Base-by-base conservation (phyloP, 179 eudicot species). In the Drosera spatulata region DNA sequence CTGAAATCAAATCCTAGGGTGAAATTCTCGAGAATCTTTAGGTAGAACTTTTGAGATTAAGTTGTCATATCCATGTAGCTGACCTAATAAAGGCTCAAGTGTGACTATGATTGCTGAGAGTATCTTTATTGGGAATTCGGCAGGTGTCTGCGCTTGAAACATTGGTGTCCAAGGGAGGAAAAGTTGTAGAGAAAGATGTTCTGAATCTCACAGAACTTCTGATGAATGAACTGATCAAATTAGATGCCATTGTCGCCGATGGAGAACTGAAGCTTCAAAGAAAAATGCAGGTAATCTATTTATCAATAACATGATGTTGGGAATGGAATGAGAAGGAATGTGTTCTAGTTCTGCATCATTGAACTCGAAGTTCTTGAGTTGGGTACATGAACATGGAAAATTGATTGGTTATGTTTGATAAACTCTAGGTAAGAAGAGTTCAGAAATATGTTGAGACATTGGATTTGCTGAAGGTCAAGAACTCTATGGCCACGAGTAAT, bases 281-380 rank as follows among this genome's bases (percentile, higher is more conserved):
- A 74, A 89, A 83, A 75, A 82, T 81, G 81, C 97, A 93, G 99
- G 99, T 89, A 79, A 15, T n/a, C n/a, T n/a, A n/a, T n/a, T n/a
- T n/a, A n/a, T n/a, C n/a, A n/a, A n/a, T n/a, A n/a, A n/a, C n/a
- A n/a, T n/a, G n/a, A n/a, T n/a, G n/a, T n/a, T n/a, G n/a, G n/a
- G n/a, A n/a, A n/a, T n/a, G n/a, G n/a, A n/a, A n/a, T n/a, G n/a
- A n/a, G n/a, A n/a, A n/a, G n/a, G n/a, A n/a, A n/a, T n/a, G n/a
- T n/a, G n/a, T n/a, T n/a, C n/a, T n/a, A n/a, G n/a, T n/a, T n/a
- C n/a, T n/a, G n/a, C n/a, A n/a, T n/a, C n/a, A n/a, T n/a, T n/a
- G n/a, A n/a, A n/a, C n/a, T n/a, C n/a, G n/a, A n/a, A n/a, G n/a
- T n/a, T n/a, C n/a, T 22, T n/a, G n/a, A n/a, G n/a, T n/a, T n/a